Base-by-base conservation (phyloP, 306 rosid genomes). In the Pyrus pyrifolia region DNA sequence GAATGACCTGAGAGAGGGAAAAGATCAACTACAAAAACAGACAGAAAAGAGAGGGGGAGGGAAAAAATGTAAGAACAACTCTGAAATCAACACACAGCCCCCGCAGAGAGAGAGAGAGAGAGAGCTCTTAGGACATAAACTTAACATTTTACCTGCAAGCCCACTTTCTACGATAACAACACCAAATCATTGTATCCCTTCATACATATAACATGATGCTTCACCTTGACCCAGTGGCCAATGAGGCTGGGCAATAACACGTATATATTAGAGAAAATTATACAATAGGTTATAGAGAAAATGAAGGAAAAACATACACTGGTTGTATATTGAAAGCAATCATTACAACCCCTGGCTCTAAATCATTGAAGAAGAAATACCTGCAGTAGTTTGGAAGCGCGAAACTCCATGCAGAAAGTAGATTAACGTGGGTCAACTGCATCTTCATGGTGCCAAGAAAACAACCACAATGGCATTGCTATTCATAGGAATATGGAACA, bases 181-280 rank as follows among this genome's bases (percentile, higher is more conserved):
- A 86, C 67, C 46, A 95, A 81, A 81, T 92, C 93, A 81, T 92
- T 95, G 85, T 85, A 82, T 81, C 97, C 98, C 71, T 83, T 87
- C 25, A 77, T 79, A 84, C 90, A 92, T 70, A 80, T 89, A 86
- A 90, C 89, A 84, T 97, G 86, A 80, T 90, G 97, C 64, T 82
- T 85, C 67, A 84, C 89, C 85, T 85, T 88, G 82, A 92, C 87
- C 97, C 96, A 92, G 35, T 80, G 89, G 73, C 98, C 98, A 67
- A 84, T 75, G 68, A 55, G 80, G 77, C 85, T 92, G 83, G 67
- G 76, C 55, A 49, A 68, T 55, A 80, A 83, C 57, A 40, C 23
- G 14, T 69, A 52, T 4, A 31, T 45, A 72, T 80, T 44, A 67
- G 42, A 71, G 23, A 64, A 21, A 42, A 21, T 21, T 35, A 53